Evolutionary conservation across 2,329 filamentous ascomycete genomes (phyloP), one percentile per base, ranked within the genome.

Genomic region (Trichoderma polysporum): DNA sequence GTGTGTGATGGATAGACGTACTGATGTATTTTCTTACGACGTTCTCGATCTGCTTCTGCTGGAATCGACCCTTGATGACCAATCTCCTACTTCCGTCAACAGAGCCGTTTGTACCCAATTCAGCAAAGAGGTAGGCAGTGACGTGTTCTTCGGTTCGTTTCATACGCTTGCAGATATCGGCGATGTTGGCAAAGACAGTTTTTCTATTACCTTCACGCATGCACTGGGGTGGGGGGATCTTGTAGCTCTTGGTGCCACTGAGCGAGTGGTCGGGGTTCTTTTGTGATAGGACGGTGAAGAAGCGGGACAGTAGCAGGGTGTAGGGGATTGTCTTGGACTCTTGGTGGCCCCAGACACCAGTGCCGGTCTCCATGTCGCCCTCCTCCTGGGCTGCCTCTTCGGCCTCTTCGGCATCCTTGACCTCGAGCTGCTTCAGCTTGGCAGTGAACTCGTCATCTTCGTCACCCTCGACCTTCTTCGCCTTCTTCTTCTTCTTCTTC

Each of bases 121-220:
- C 95, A 72, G 95, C 94, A 81, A 99, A 97, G 71, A 99, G 83
- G 84, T 97, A 98, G 75, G 94, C 91, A 62, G 93, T 98, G 72
- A 99, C 91, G 83, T 97, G 95, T 82, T 99, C 95, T 77, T 98
- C 94, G 70, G 92, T 94, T 80, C 95, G 89, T 90, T 99, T 99
- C 94, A 99, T 98, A 75, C 94, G 90, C 87, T 97, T 97, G 87
- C 93, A 97, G 76, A 99, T 98, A 79, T 99, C 95, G 79, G 93
- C 89, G 77, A 99, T 95, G 85, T 99, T 99, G 85, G 94, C 95
- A 77, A 99, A 99, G 77, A 99, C 97, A 70, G 95, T 99, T 90
- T 97, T 97, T 88, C 97, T 96, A 89, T 99, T 99, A 79, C 95
- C 95, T 93, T 99, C 95, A 83, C 95, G 94, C 77, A 98, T 89